These are phyloP conservation scores for Keqinozyma sinolaborantium DNA, from an alignment of 1,139 yeast genomes.

Conservation along the genomic window DNA sequence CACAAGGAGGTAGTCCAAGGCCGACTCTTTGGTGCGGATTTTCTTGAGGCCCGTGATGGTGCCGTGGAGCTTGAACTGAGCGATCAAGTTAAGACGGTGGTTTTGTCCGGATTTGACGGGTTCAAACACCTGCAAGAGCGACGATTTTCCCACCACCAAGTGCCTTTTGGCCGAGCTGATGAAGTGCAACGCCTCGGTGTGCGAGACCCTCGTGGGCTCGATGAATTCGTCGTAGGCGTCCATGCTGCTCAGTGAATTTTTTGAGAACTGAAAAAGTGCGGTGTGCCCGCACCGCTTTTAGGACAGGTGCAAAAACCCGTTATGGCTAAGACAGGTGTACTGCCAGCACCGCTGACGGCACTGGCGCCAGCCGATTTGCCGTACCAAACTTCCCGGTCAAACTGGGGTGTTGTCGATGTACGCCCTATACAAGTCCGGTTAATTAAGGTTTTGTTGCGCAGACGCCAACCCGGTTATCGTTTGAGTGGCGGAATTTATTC, in stretches of 20 bases:
- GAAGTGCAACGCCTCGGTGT: slow-evolving; percentile 61
- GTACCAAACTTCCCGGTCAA: neutral
- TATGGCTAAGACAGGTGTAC: neutral
- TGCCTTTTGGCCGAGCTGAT: slow-evolving; percentile 48
- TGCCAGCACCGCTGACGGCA: neutral
- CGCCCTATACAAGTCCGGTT: neutral
- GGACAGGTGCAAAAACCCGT: too few relatives aligned
- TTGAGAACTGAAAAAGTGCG: neutral
- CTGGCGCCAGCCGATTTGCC: neutral
- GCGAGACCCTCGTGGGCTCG: slow-evolving; percentile 73
- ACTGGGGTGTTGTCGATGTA: neutral
- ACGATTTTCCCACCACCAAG: slow-evolving; percentile 68
- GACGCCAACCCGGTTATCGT: neutral
- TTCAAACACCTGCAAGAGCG: slow-evolving; percentile 66
- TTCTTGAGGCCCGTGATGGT: slow-evolving; percentile 56
- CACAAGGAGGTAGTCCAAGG: slow-evolving; percentile 60
- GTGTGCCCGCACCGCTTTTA: neutral
- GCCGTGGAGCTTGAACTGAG: slow-evolving; percentile 74
- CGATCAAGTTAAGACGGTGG: slow-evolving; percentile 48
- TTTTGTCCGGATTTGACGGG: slow-evolving; percentile 24
- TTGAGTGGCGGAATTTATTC: slow-evolving; percentile 1
- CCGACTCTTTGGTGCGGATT: slow-evolving; percentile 49
- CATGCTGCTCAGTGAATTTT: slow-evolving; percentile 40
- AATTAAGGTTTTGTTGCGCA: neutral
- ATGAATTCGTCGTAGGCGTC: slow-evolving; percentile 79